These are phyloP conservation scores for Glycyrrhiza uralensis DNA, from an alignment of 306 rosid species.

Conservation along the genomic window DNA sequence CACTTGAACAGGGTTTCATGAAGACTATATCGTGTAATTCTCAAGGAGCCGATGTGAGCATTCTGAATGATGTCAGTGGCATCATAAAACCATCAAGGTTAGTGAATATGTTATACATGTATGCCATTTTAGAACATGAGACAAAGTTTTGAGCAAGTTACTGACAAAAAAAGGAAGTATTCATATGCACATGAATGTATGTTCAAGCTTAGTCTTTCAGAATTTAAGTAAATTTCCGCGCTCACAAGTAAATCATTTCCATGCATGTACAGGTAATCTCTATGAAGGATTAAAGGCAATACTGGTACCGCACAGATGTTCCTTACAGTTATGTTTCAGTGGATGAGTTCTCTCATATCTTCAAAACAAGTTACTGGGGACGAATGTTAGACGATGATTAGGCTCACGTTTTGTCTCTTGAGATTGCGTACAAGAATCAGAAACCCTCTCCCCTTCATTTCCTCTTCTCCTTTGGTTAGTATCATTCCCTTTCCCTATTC, in stretches of 20 bases:
- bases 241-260: constrained; percentile 27
- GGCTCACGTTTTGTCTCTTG: too few relatives aligned
- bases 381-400: constrained; percentile 52
- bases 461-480: too few relatives aligned
- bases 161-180: neutral
- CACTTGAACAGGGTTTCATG: constrained; percentile 37
- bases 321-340: constrained; percentile 62
- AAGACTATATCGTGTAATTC: constrained; percentile 42
- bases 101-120: constrained; percentile 1
- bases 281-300: constrained; percentile 73
- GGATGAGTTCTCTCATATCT: constrained; percentile 50
- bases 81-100: constrained; percentile 55
- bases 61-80: constrained; percentile 58
- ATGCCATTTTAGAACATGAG: neutral
- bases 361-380: constrained; percentile 56
- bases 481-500: too few relatives aligned
- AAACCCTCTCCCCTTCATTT: too few relatives aligned
- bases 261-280: constrained; percentile 59
- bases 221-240: neutral
- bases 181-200: neutral
- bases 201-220: constrained; percentile 5
- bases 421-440: too few relatives aligned
- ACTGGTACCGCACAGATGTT: constrained; percentile 52
- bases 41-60: constrained; percentile 38
- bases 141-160: neutral